Base-by-base conservation (phyloP, 1,284 basidiomycete genomes). In the Puccinia triticina region DNA sequence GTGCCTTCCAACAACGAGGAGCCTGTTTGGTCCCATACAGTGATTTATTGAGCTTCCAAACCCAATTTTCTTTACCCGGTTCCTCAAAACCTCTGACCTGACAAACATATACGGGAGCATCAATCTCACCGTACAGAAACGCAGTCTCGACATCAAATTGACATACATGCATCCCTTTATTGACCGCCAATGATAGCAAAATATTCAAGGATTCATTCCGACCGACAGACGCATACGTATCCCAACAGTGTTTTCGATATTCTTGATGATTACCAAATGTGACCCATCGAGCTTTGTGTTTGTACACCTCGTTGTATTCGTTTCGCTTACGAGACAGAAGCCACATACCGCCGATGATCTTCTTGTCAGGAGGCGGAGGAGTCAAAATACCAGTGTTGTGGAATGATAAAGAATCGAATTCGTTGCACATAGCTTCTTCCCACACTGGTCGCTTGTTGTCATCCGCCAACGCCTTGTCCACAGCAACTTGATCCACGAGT, bases 281-380 rank as follows among this genome's bases (percentile, higher is more conserved):
- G 7, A 43, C 40, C 40, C 40, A 43, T 4, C 12, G 40, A 43
- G 40, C 40, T 12, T 43, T 43, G 40, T 43, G 40, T 12, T 43
- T 43, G 40, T 43, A 43, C 40, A 43, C 40, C 40, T 43, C 40
- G 12, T 43, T 4, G 40, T 43, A 43, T 12, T 72, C 34, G n/a
- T 72, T 72, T 23, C 14, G 16, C 23, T 74, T 74, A 2, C 21
- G 32, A 11, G 61, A 29, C 4, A 78, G n/a, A 1, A 46, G 11
- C 77, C 77, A 78, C 77, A 78, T 78, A 29, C 77, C 77, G 5
- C 77, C 77, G 14, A 78, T 66, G n/a, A 78, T 53, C 26, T 78
- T 78, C 2, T 50, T 32, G 32, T 67, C 34, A 46, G 21, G 21
- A 10, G 77, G 59, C 10, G 61, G 37, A 4, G 37, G 43, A 10